Evolutionary conservation across 2,329 filamentous ascomycete species (phyloP), one percentile per base, ranked within the genome.

Genomic region (Arthrobotrys megalospora): DNA sequence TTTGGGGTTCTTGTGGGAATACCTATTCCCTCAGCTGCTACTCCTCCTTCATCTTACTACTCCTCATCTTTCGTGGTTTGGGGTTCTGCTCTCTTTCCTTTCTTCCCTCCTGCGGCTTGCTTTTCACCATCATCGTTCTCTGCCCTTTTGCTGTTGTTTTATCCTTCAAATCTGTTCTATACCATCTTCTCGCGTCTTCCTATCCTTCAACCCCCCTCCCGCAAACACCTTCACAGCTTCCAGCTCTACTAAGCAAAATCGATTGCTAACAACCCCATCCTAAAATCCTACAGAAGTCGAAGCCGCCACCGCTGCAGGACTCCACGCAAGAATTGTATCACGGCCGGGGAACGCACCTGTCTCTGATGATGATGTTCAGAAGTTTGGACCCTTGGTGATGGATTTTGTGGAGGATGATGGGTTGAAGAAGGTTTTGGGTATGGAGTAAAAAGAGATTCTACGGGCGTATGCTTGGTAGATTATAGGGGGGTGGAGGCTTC

Each of bases 291-390:
- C 47, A 82, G 90, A 92, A 84, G 90, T 92, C 41, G 86, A 88
- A 64, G 90, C 90, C 58, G 90, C 90, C 48, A 86, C 86, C 79
- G 85, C 84, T 71, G 88, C 89, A 10, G 90, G 90, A n/a, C 89
- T 92, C 88, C 86, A 87, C 81, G 88, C 88, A 81, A 84, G 88
- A 66, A 86, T 91, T 2, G 89, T 92, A 70, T 85, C 88, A 70
- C 88, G 93, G 70, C 90, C 91, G 14, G 93, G 92, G 11, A 96
- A 96, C 84, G 88, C 89, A 43, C 87, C 87, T 34, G 84, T 94
- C 79, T 85, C 87, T 10, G 84, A 85, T 19, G 86, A 87, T 28
- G 86, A 89, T 32, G 34, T 65, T 47, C 82, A 80, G 71, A 69
- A 80, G 64, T 81, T 75, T 7, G 79, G 82, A 50, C 50, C 68